phyloP scores from a whole-genome alignment of 73 alveolate genomes.

The Diophrys sp. region DNA sequence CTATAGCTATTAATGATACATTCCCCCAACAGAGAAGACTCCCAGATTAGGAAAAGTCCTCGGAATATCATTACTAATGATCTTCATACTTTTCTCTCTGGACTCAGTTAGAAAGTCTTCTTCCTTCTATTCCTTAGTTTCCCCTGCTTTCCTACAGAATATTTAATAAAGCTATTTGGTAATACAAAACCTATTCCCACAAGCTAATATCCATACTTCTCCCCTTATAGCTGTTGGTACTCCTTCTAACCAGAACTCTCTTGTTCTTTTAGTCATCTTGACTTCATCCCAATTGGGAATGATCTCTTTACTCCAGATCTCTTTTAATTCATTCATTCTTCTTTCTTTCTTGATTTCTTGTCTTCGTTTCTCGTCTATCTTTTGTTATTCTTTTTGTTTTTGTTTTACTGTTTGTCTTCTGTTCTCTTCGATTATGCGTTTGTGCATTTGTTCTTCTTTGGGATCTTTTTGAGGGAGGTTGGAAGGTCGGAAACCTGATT shows the following conservation, averaged over 20 bases:
- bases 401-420: slow-evolving; percentile 61
- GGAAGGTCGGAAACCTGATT: slow-evolving; percentile 64
- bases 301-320: slow-evolving; percentile 54
- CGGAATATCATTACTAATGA: slow-evolving; percentile 69
- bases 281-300: slow-evolving; percentile 72
- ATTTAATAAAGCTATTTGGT: slow-evolving; percentile 34
- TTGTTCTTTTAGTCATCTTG: slow-evolving; percentile 47
- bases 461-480: slow-evolving; percentile 82
- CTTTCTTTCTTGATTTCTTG: slow-evolving; percentile 43
- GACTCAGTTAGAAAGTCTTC: slow-evolving; percentile 16
- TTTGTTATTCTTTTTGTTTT: slow-evolving; percentile 63
- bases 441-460: slow-evolving; percentile 71
- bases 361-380: slow-evolving; percentile 43
- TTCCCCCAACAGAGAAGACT: slow-evolving; percentile 62
- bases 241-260: slow-evolving; percentile 57
- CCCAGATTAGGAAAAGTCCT: slow-evolving; percentile 72
- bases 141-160: slow-evolving; percentile 27
- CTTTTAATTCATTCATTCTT: slow-evolving; percentile 31
- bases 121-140: neutral
- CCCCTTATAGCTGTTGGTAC: slow-evolving; percentile 62
- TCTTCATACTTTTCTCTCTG: slow-evolving; percentile 43
- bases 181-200: slow-evolving; percentile 31
- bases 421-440: slow-evolving; percentile 71
- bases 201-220: slow-evolving; percentile 50
- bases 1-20: slow-evolving; percentile 31